phyloP scores from a whole-genome alignment of 208 protist genomes.

The Leishmania aethiopica region DNA sequence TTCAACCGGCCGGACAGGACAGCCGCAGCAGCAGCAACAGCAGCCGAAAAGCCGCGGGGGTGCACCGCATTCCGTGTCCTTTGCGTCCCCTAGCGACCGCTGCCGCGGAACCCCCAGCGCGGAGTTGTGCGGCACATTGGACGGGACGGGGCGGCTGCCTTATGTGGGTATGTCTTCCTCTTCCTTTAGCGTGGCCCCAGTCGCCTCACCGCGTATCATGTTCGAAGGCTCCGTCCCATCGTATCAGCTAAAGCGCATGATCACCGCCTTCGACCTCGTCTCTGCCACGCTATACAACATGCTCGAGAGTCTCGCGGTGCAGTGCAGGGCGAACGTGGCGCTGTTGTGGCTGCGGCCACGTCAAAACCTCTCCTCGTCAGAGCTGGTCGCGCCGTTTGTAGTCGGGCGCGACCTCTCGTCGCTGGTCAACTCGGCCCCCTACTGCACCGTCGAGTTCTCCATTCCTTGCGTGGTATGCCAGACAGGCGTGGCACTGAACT shows the following conservation, averaged over 20 bases:
- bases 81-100: neutral
- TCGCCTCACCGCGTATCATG: constrained; percentile 23
- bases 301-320: constrained; percentile 81
- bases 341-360: constrained; percentile 82
- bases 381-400: constrained; percentile 89
- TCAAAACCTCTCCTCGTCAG: constrained; percentile 61
- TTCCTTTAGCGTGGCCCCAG: neutral
- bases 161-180: neutral
- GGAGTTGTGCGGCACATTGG: constrained; percentile 9
- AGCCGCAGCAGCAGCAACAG: neutral
- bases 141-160: constrained; percentile 4
- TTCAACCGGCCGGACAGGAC: neutral
- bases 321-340: constrained; percentile 64
- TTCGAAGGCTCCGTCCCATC: constrained; percentile 69
- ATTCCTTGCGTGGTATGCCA: constrained; percentile 73
- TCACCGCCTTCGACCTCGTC: constrained; percentile 74
- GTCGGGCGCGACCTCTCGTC: constrained; percentile 72
- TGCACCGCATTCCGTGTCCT: neutral
- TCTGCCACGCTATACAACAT: constrained; percentile 82
- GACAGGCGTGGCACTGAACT: constrained; percentile 81
- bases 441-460: constrained; percentile 72
- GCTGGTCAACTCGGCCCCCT: constrained; percentile 71
- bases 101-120: neutral
- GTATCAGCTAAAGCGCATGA: constrained; percentile 70
- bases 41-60: neutral